A percentile compares a stretch with the other conserved stretches of the same genome.
Conservation (phyloP, 108 stramenopile genomes). For the Skeletonema marinoi region DNA sequence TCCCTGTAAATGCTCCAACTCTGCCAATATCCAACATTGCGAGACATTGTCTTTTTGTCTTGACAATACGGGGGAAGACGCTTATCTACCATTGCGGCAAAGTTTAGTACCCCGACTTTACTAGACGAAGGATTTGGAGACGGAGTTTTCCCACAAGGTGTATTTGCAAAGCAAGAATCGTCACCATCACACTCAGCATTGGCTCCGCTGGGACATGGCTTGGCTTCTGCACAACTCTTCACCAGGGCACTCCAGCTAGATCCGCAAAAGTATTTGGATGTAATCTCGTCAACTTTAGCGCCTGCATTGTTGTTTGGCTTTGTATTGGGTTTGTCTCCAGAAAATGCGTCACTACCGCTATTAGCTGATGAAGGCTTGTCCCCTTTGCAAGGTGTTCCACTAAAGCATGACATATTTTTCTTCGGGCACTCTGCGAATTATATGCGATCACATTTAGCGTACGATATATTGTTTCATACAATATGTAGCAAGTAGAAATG, state of each 20-base stretch:
- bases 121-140: constrained; percentile 19
- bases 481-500: neutral
- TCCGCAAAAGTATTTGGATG: constrained; percentile 47
- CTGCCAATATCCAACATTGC: constrained; percentile 53
- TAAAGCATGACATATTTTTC: constrained; percentile 30
- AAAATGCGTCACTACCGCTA: neutral
- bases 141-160: constrained; percentile 30
- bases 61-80: constrained; percentile 26
- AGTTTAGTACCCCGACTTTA: constrained; percentile 21
- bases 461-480: neutral
- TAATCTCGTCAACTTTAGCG: constrained; percentile 15
- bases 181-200: constrained; percentile 37
- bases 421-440: constrained; percentile 30
- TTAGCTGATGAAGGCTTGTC: neutral
- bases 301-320: neutral
- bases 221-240: constrained; percentile 32
- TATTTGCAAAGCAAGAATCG: constrained; percentile 41
- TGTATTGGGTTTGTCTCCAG: constrained; percentile 5
- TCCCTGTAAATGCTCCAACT: constrained; percentile 43
- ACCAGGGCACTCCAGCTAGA: constrained; percentile 30
- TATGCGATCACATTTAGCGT: neutral
- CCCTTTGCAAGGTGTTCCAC: constrained; percentile 30
- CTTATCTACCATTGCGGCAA: constrained; percentile 34
- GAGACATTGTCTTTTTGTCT: constrained; percentile 27
- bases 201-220: constrained; percentile 44